Conservation (phyloP, 2,329 filamentous ascomycete species). For the Xylaria sp. region DNA sequence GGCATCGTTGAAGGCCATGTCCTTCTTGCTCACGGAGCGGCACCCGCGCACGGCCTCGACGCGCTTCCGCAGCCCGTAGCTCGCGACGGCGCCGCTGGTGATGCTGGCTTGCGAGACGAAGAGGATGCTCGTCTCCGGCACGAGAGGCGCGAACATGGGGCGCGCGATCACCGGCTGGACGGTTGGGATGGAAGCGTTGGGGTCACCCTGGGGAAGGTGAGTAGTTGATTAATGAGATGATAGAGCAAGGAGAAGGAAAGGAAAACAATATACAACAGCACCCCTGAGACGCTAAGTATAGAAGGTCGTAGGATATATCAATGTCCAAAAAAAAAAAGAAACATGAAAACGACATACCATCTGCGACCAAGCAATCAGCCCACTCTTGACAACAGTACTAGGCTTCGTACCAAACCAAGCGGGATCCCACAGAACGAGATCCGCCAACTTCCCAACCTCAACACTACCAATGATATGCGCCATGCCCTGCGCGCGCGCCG, state of each 20-base stretch:
- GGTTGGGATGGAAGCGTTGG: constrained; percentile 86
- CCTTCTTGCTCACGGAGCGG: constrained; percentile 77
- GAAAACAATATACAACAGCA: neutral
- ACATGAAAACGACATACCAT: constrained; percentile 70
- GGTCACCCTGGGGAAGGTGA: constrained; percentile 68
- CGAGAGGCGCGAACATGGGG: constrained; percentile 83
- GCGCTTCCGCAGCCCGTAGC: constrained; percentile 80
- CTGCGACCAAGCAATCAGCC: constrained; percentile 81
- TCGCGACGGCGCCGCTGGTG: constrained; percentile 70
- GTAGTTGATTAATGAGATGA: neutral
- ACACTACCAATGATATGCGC: constrained; percentile 84
- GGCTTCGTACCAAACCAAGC: constrained; percentile 90
- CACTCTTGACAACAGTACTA: constrained; percentile 82
- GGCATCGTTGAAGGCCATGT: constrained; percentile 89
- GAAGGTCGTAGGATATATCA: neutral
- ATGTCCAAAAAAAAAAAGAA: constrained; percentile 12
- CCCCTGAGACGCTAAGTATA: neutral
- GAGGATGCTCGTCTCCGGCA: constrained; percentile 77
- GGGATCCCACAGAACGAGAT: constrained; percentile 88
- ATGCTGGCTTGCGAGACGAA: constrained; percentile 84
- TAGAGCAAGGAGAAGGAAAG: neutral
- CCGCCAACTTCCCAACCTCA: constrained; percentile 89
- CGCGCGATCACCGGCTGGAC: constrained; percentile 85
- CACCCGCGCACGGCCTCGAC: constrained; percentile 83
- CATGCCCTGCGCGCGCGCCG: constrained; percentile 91